A percentile compares a stretch with the other conserved stretches of the same genome.
phyloP scores from a whole-genome alignment of 1,284 basidiomycete species.

The Stereum hirsutum region DNA sequence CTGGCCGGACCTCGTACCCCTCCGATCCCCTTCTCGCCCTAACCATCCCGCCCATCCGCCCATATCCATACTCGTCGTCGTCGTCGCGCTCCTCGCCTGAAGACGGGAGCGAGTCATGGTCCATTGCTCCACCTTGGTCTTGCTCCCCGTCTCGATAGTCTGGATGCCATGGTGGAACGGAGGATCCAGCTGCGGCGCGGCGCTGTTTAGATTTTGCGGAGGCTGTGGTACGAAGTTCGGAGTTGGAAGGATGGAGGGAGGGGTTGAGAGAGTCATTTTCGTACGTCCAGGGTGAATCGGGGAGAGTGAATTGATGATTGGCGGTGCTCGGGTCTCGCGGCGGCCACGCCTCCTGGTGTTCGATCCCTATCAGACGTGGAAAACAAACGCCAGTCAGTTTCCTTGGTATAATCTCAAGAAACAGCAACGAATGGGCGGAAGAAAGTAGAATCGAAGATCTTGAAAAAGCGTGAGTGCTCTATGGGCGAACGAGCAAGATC shows the following conservation, averaged over 20 bases:
- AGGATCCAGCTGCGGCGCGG: conserved; percentile 21
- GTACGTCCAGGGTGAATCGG: conserved; percentile 77
- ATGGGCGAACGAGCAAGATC: too few relatives aligned
- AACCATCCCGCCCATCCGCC: conserved; percentile 23
- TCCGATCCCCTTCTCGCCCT: conserved; percentile 70
- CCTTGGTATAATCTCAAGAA: not conserved
- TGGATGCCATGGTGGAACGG: conserved; percentile 67
- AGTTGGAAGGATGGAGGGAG: conserved; percentile 52
- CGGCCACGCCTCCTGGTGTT: conserved; percentile 36
- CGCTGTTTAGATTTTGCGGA: conserved; percentile 4
- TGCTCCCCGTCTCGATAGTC: conserved; percentile 46
- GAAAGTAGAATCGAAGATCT: not conserved
- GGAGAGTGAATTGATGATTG: conserved; percentile 35
- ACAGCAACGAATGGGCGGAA: not conserved
- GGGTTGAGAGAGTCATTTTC: conserved; percentile 72
- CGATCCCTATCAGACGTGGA: conserved; percentile 9
- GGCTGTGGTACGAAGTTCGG: conserved; percentile 16
- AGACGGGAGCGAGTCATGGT: conserved; percentile 14
- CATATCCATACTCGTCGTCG: conserved; percentile 15
- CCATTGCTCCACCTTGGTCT: conserved; percentile 14
- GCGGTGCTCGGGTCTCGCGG: conserved; percentile 42
- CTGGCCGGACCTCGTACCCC: conserved; percentile 61
- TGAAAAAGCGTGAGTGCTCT: not conserved
- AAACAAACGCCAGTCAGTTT: not conserved
- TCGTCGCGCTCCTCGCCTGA: conserved; percentile 28